Base-by-base conservation (phyloP, 306 rosid species). In the Rosa rugosa region DNA sequence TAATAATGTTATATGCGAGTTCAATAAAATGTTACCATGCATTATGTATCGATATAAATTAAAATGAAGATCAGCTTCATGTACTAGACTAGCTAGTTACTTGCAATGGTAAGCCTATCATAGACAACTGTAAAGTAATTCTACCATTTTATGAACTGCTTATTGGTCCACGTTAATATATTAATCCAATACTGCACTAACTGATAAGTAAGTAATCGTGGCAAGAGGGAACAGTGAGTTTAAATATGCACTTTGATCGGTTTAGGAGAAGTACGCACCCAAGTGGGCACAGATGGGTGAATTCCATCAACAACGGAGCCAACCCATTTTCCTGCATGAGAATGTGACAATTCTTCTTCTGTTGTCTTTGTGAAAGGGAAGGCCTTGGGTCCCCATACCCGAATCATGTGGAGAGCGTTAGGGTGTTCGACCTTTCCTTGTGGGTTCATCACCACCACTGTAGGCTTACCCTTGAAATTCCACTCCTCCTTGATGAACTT, bases 341-440 rank as follows among this genome's bases (percentile, higher is more conserved):
- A 51, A 0, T 51, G 31, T 12, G 72, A 31, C 0, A 89, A 4
- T 3, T 17, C 31, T 36, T 73, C 46, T 63, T 83, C 78, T 0
- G 8, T 41, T 27, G 25, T 2, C 11, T 8, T 2, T 1, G 79
- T 73, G 77, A 54, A 93, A 69, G 83, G 91, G 80, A 79, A 89
- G 9, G 84, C 92, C 3, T 83, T 60, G 4, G 59, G 5, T 8
- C 94, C 92, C 86, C 87, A 85, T 31, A 82, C 73, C 20, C 79
- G 81, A 76, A 91, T 88, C 73, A 87, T 49, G 74, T 88, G 87
- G 72, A 85, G 36, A 18, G 88, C 94, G 72, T 91, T 89, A 0
- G 41, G 1, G 72, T 87, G 84, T 46, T 67, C 73, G 18, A 89
- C 81, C 72, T 80, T 82, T 23, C 88, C 85, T 63, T 80, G 88